Base-by-base conservation (phyloP, 495 filamentous ascomycete species). In the Xylaria palmicola region DNA sequence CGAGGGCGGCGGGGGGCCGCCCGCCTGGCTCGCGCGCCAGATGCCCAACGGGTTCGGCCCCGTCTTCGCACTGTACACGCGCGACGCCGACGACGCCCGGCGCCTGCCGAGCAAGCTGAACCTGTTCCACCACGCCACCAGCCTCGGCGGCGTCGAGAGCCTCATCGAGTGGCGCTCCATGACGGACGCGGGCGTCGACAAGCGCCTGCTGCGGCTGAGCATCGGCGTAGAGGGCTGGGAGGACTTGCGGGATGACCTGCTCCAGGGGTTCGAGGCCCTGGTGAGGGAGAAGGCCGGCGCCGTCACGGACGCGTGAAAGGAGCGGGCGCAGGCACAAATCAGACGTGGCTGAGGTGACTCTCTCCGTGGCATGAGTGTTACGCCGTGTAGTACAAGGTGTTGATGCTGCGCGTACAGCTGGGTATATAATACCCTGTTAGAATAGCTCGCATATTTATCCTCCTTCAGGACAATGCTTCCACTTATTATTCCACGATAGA, bases 51-150 rank as follows among this genome's bases (percentile, higher is more conserved):
- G 94, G 0, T 96, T 85, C 67, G 92, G 92, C 0, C 89, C 94
- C 4, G 94, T 98, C 8, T 98, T 98, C 67, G 79, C 88, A 1
- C 81, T 97, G 39, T 77, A 72, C 13, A 83, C 90, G 81, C 81
- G 83, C 60, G 76, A 77, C 4, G 80, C 83, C 65, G 72, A 75
- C 6, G 69, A 83, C 44, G 93, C 94, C 2, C 79, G 81, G 36
- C 73, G 76, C 39, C 71, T 98, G 55, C 94, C 94, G 24, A 88
- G 87, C 66, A 86, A 89, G 76, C 71, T 97, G 68, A 60, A 81
- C 26, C 82, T 92, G 52, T 98, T 97, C 79, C 90, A 96, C 64
- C 94, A 98, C 81, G 93, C 94, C 6, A 98, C 94, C 15, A 93
- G 89, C 72, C 74, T 98, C 6, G 94, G 94, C 4, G 92, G 93